These are phyloP conservation scores for Aegilops bicornis DNA, from an alignment of 176 grass and related monocot genomes.

Conservation along the genomic window DNA sequence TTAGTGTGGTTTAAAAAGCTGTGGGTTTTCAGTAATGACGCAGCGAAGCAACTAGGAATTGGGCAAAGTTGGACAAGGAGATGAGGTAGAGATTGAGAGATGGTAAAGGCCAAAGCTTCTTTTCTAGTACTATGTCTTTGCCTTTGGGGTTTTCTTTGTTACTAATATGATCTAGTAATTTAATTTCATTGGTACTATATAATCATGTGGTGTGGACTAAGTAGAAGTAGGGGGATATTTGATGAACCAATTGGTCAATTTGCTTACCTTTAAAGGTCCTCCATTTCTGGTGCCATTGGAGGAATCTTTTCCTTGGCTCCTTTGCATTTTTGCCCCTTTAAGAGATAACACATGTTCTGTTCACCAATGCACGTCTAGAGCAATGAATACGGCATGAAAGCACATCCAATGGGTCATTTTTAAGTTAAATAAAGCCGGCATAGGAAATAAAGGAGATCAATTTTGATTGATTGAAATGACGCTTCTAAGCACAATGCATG, in stretches of 20 bases:
- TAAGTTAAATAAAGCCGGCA: not conserved
- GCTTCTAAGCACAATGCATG: not conserved
- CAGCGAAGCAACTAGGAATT: slow-evolving; percentile 27
- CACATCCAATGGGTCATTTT: not conserved
- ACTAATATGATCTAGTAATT: not conserved
- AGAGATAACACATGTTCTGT: slow-evolving; percentile 30
- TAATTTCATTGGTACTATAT: not conserved
- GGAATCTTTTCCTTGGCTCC: slow-evolving; percentile 22
- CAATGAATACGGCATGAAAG: slow-evolving; percentile 4
- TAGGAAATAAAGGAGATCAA: not conserved
- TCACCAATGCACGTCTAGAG: not conserved
- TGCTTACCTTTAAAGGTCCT: slow-evolving; percentile 44
- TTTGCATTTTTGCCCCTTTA: slow-evolving; percentile 40
- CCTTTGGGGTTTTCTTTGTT: slow-evolving; percentile 21
- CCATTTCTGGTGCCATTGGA: slow-evolving; percentile 36
- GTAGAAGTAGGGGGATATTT: slow-evolving; percentile 16
- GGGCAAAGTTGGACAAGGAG: slow-evolving; percentile 39
- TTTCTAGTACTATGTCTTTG: slow-evolving; percentile 28
- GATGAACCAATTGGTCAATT: slow-evolving; percentile 33
- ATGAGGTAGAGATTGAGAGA: slow-evolving; percentile 1
- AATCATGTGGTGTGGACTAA: slow-evolving; percentile 33
- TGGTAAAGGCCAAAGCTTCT: slow-evolving; percentile 18
- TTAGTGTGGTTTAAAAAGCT: slow-evolving; percentile 29
- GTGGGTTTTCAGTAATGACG: slow-evolving; percentile 41
- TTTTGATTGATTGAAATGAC: not conserved